Percentiles rank a stretch among this genome's conserved stretches.
These are phyloP conservation scores for Luffa aegyptiaca DNA, from an alignment of 306 rosid species.

Conservation along the genomic window DNA sequence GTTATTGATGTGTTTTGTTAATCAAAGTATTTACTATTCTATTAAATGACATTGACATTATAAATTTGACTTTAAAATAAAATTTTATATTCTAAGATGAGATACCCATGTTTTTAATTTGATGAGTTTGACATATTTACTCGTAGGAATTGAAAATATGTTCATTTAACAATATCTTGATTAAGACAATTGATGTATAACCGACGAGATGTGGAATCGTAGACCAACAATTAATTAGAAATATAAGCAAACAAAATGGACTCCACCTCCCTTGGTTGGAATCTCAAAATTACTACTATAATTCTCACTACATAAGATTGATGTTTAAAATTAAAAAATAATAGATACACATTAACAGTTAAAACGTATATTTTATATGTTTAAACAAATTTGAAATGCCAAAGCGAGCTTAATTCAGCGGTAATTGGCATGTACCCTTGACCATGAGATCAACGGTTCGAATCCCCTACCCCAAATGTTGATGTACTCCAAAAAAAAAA, in stretches of 20 bases:
- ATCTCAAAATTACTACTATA: too few species aligned
- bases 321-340: not conserved
- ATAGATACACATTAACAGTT: not conserved
- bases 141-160: not conserved
- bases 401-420: too few species aligned
- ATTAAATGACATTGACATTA: not conserved
- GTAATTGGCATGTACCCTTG: too few species aligned
- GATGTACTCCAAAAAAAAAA: too few species aligned
- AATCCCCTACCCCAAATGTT: too few species aligned
- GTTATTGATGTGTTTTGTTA: not conserved
- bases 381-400: not conserved
- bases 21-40: not conserved
- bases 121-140: not conserved
- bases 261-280: not conserved
- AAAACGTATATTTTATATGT: not conserved
- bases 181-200: not conserved
- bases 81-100: not conserved
- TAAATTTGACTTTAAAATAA: not conserved
- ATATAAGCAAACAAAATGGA: not conserved
- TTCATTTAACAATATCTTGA: not conserved
- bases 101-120: not conserved
- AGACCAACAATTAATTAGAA: not conserved
- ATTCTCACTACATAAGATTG: too few species aligned
- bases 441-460: too few species aligned
- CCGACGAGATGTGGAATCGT: not conserved